Evolutionary conservation across 2,329 filamentous ascomycete genomes (phyloP).

Genomic region (Rhytidhysteron rufulum): DNA sequence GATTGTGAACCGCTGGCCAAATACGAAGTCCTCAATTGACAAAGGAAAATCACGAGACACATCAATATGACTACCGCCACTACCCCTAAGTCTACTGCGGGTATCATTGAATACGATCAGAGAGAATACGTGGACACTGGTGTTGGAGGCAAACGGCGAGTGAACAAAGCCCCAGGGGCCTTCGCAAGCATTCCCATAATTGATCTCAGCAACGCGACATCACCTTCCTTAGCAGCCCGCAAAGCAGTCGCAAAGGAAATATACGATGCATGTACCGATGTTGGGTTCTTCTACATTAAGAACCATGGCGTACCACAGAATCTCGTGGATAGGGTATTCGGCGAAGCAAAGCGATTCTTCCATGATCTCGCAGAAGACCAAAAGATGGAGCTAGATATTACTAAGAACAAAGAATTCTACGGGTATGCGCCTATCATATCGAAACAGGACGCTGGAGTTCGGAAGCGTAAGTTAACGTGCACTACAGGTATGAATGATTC

Average conservation of each 20-base stretch:
- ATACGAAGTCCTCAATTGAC: too few relatives aligned
- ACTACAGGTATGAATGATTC: too few relatives aligned
- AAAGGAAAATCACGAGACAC: too few relatives aligned
- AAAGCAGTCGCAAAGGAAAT: slow-evolving; percentile 37
- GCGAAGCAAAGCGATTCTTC: slow-evolving; percentile 36
- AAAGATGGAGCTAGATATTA: slow-evolving; percentile 39
- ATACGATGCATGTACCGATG: slow-evolving; percentile 34
- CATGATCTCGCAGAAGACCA: slow-evolving; percentile 25
- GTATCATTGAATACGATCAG: too few relatives aligned
- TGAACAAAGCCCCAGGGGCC: slow-evolving; percentile 9
- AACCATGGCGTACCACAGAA: slow-evolving; percentile 31
- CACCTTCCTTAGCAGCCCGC: slow-evolving; percentile 23
- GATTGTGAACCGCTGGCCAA: too few relatives aligned
- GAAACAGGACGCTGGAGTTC: slow-evolving; percentile 37
- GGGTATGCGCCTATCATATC: slow-evolving; percentile 42
- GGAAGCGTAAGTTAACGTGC: slow-evolving; percentile 41
- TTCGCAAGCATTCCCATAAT: slow-evolving; percentile 38
- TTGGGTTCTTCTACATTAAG: slow-evolving; percentile 40
- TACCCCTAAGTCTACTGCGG: too few relatives aligned
- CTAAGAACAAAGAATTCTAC: slow-evolving; percentile 36
- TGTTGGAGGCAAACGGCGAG: too few relatives aligned
- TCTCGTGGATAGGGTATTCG: slow-evolving; percentile 28
- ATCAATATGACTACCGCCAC: too few relatives aligned
- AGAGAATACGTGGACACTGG: too few relatives aligned
- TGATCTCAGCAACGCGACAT: slow-evolving; percentile 36